Base-by-base conservation (phyloP, 371 early-diverging fungal genomes). In the Rhizomucor miehei region DNA sequence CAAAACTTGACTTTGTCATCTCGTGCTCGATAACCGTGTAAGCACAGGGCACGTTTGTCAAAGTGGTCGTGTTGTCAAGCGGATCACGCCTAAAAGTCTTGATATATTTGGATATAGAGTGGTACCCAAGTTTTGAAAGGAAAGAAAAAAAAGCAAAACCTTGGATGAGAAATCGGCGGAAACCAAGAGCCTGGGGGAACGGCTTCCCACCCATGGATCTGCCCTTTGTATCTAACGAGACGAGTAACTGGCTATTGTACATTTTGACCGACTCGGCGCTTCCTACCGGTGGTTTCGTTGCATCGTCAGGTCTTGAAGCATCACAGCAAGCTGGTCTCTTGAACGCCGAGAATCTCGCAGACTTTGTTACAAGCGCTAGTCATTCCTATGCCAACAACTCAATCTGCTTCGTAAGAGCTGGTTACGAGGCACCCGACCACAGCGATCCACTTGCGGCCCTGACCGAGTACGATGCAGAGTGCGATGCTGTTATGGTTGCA, bases 261-360 rank as follows among this genome's bases (percentile, higher is more conserved):
- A 84, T 90, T 60, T 68, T 95, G 21, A 84, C 91, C 9, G 95
- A 95, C 75, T 93, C 93, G 5, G 92, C 92, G 13, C 79, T 95
- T 12, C 95, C 95, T 0, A 93, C 93, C 0, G 94, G 95, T 20
- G 91, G 91, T 0, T 91, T 91, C 59, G 89, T 91, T 9, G 85
- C 90, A 38, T 91, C 91, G 24, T 85, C 88, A 4, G 91, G 91
- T 0, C 79, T 91, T 1, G 91, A 91, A 62, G 87, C 90, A 1
- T 80, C 83, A 9, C 54, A 65, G 51, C 87, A 87, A 65, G 72
- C 79, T 6, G 88, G 88, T 3, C 70, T 83, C 20, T 68, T 87
- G 2, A 64, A 63, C 13, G 54, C 60, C 0, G 36, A 47, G 25
- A 66, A 66, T 11, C 60, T 87, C 8, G 57, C 66, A 11, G 60